A percentile compares a stretch with the other conserved stretches of the same genome.
These are phyloP conservation scores for Macrophomina tecta DNA, from an alignment of 2,329 filamentous ascomycete genomes.

Conservation along the genomic window DNA sequence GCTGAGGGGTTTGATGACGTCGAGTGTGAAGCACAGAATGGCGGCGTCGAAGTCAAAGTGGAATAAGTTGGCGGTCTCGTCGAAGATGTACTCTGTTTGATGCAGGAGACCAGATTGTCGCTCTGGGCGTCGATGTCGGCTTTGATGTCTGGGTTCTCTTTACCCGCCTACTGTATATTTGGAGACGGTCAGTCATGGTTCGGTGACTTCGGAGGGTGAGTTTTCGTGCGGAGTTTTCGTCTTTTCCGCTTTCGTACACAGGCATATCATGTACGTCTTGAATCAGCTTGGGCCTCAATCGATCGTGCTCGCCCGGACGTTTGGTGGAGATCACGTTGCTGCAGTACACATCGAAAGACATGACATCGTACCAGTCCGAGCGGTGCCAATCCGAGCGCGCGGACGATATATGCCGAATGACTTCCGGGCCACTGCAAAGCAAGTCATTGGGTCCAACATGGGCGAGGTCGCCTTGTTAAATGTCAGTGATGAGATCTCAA, in stretches of 20 bases:
- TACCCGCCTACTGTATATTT: slow-evolving; percentile 59
- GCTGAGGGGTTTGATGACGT: slow-evolving; percentile 61
- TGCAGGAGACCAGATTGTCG: slow-evolving; percentile 88
- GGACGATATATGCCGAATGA: slow-evolving; percentile 51
- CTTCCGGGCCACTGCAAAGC: slow-evolving; percentile 56
- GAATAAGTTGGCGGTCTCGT: slow-evolving; percentile 39
- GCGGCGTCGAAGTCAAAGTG: slow-evolving; percentile 56
- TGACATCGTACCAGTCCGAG: slow-evolving; percentile 47
- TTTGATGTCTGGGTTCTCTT: slow-evolving; percentile 80
- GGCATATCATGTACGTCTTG: slow-evolving; percentile 48
- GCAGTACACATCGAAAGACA: slow-evolving; percentile 59
- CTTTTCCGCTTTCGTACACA: slow-evolving; percentile 10
- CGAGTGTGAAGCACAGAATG: slow-evolving; percentile 61
- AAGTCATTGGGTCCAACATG: slow-evolving; percentile 57
- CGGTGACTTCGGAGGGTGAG: too few relatives aligned
- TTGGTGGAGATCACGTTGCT: slow-evolving; percentile 62
- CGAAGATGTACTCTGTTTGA: slow-evolving; percentile 65
- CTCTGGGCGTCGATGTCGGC: slow-evolving; percentile 95
- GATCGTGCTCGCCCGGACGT: slow-evolving; percentile 55
- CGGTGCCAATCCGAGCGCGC: slow-evolving; percentile 50
- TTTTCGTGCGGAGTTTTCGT: not conserved
- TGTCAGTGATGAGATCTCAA: not conserved
- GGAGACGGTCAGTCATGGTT: too few relatives aligned
- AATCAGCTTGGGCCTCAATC: slow-evolving; percentile 54
- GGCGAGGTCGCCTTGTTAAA: slow-evolving; percentile 46